Conservation (phyloP, 371 early-diverging fungal species). For the Neoconidiobolus thromboides region DNA sequence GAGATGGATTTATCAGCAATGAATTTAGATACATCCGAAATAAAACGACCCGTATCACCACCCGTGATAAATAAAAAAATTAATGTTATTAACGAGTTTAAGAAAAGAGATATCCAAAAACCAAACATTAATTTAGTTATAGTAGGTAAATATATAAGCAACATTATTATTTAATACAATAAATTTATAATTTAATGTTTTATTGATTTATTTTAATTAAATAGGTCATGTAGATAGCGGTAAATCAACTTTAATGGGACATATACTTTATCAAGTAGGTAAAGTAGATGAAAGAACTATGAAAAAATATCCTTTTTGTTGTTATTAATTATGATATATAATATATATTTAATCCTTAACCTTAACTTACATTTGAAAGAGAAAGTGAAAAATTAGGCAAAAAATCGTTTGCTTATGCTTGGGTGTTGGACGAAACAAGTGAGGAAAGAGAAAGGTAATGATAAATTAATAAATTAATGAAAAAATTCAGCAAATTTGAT, state of each 20-base stretch:
- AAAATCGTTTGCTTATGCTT: conserved; percentile 95
- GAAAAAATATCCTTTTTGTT: conserved; percentile 36
- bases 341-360: neutral
- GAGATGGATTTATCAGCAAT: conserved; percentile 2
- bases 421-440: conserved; percentile 94
- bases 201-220: neutral
- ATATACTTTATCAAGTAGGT: conserved; percentile 98
- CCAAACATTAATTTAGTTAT: conserved; percentile 64
- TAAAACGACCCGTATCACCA: conserved; percentile 5
- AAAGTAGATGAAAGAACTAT: conserved; percentile 98
- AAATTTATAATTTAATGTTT: neutral
- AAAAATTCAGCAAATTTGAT: too few relatives aligned
- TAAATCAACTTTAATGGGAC: conserved; percentile 88
- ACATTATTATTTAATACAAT: too few relatives aligned
- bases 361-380: conserved; percentile 57
- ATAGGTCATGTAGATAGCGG: conserved; percentile 99
- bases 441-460: conserved; percentile 79
- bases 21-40: neutral
- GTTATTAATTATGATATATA: conserved; percentile 8
- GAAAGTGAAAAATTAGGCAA: conserved; percentile 96
- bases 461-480: conserved; percentile 2
- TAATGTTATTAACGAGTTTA: conserved; percentile 52
- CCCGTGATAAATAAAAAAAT: conserved; percentile 30
- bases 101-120: conserved; percentile 44
- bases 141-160: neutral